Conservation (phyloP, 2,329 filamentous ascomycete genomes). For the Colletotrichum navitas region DNA sequence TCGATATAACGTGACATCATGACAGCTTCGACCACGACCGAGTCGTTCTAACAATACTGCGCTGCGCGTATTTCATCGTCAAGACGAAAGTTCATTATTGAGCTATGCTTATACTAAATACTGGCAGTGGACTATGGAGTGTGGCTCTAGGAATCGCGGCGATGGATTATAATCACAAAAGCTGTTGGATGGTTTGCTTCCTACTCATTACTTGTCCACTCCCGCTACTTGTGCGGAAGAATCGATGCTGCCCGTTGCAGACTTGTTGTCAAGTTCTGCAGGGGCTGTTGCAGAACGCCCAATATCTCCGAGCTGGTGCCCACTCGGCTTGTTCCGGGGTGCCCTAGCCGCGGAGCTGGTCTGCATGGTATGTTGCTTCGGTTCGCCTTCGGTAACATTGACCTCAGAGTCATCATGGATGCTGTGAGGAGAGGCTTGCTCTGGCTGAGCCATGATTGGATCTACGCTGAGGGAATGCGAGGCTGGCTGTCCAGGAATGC, state of each 20-base stretch:
- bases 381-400: constrained; percentile 8
- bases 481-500: constrained; percentile 3
- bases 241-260: background rate
- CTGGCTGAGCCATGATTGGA: background rate
- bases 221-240: background rate
- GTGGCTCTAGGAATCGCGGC: constrained; percentile 8
- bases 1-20: background rate
- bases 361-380: constrained; percentile 14
- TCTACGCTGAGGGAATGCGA: constrained; percentile 10
- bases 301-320: background rate
- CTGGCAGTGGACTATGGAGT: background rate
- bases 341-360: background rate
- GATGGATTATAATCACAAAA: constrained; percentile 24
- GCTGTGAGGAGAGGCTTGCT: background rate
- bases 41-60: background rate
- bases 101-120: constrained; percentile 7
- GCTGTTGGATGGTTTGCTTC: background rate
- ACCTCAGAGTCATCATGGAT: constrained; percentile 16
- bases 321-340: constrained; percentile 4
- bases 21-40: background rate
- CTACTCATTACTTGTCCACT: background rate
- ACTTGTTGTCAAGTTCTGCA: background rate
- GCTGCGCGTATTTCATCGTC: background rate
- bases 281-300: constrained; percentile 17
- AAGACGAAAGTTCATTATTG: background rate